Conservation (phyloP, 495 filamentous ascomycete genomes). For the Aspergillus saccharolyticus region DNA sequence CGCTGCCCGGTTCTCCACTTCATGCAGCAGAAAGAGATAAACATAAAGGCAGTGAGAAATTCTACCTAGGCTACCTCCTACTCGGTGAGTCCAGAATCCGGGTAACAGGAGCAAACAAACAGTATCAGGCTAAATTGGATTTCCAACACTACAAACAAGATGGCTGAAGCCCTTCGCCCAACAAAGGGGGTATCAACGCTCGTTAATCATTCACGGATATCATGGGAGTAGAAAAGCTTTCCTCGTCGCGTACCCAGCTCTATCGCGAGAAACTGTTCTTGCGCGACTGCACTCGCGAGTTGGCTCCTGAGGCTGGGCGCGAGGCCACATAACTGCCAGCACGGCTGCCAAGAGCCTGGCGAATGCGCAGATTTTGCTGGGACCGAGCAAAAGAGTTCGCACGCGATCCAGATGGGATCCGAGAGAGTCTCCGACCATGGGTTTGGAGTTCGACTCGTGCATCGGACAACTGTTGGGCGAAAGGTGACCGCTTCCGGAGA, state of each 20-base stretch:
- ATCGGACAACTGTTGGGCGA: conserved; percentile 64
- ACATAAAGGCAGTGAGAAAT: neutral
- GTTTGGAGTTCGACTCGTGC: conserved; percentile 42
- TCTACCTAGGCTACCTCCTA: neutral
- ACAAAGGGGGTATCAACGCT: conserved; percentile 5
- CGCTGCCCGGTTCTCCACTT: neutral
- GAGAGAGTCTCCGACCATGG: conserved; percentile 35
- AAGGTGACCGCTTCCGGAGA: conserved; percentile 64
- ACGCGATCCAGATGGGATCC: conserved; percentile 35
- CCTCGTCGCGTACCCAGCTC: neutral
- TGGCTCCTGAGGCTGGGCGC: conserved; percentile 30
- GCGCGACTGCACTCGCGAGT: conserved; percentile 36
- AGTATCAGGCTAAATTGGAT: neutral
- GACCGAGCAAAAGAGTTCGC: conserved; percentile 45
- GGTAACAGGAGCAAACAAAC: neutral
- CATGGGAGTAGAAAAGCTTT: conserved; percentile 1
- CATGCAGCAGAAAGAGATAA: neutral
- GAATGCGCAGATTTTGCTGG: conserved; percentile 46
- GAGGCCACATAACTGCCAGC: conserved; percentile 30
- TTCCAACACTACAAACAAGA: neutral
- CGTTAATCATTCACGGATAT: conserved; percentile 10
- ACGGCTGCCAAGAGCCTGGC: conserved; percentile 40
- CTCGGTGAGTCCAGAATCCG: neutral
- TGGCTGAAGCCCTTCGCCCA: neutral
- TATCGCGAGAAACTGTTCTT: conserved; percentile 30